A percentile compares a stretch with the other conserved stretches of the same genome.
Conservation (phyloP, 345 rosid genomes). For the Corchorus capsularis region DNA sequence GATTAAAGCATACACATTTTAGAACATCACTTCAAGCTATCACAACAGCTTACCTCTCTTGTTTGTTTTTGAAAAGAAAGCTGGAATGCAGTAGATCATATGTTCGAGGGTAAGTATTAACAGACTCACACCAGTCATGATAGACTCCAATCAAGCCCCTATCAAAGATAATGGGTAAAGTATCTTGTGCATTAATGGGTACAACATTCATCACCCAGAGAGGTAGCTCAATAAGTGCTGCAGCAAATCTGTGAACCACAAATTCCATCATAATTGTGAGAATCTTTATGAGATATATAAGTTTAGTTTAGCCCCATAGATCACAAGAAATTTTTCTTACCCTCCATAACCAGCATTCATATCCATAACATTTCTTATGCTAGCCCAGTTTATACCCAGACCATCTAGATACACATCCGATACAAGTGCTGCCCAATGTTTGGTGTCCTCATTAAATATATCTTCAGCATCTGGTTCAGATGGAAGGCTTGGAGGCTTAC, state of each 20-base stretch:
- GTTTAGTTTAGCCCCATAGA: neutral
- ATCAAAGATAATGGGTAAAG: conserved; percentile 63
- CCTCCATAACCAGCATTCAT: conserved; percentile 98
- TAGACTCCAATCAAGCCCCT: conserved; percentile 87
- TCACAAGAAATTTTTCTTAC: conserved; percentile 39
- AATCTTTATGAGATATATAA: neutral
- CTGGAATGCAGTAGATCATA: conserved; percentile 83
- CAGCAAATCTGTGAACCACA: conserved; percentile 63
- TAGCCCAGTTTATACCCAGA: conserved; percentile 66
- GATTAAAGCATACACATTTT: neutral
- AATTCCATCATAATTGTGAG: neutral
- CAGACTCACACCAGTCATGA: conserved; percentile 93
- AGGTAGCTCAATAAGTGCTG: conserved; percentile 66
- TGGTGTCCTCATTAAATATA: conserved; percentile 55
- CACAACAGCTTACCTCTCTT: conserved; percentile 46
- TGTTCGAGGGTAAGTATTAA: conserved; percentile 85
- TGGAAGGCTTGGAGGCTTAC: conserved; percentile 53
- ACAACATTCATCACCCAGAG: conserved; percentile 96
- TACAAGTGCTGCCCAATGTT: conserved; percentile 68
- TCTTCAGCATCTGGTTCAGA: conserved; percentile 39
- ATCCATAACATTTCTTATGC: conserved; percentile 78
- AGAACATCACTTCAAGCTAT: conserved; percentile 1
- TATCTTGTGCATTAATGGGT: conserved; percentile 61
- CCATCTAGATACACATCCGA: conserved; percentile 65
- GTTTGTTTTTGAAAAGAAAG: conserved; percentile 52